A percentile compares a stretch with the other conserved stretches of the same genome.
These are phyloP conservation scores for Tylopilus subfusipes DNA, from an alignment of 768 basidiomycete genomes.

Conservation along the genomic window DNA sequence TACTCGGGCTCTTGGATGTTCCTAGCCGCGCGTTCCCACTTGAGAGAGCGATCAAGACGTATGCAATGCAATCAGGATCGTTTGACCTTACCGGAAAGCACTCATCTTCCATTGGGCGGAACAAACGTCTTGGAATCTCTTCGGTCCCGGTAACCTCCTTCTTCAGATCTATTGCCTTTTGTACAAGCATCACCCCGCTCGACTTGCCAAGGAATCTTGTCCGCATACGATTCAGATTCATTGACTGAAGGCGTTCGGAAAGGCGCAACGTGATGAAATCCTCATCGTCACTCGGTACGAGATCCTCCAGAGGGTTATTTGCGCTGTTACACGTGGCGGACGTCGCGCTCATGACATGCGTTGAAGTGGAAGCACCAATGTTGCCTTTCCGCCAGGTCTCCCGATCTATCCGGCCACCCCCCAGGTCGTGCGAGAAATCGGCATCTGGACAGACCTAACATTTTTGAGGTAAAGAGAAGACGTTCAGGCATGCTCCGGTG, in stretches of 20 bases:
- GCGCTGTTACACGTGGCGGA: constrained; percentile 9
- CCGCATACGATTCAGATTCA: constrained; percentile 11
- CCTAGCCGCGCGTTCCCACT: constrained; percentile 30
- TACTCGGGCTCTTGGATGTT: constrained; percentile 28
- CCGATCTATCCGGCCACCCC: constrained; percentile 38
- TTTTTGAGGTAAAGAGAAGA: background rate
- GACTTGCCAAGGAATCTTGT: constrained; percentile 40
- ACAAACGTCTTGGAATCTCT: constrained; percentile 6
- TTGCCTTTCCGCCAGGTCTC: constrained; percentile 33
- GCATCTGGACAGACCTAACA: constrained; percentile 66
- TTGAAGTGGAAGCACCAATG: constrained; percentile 7
- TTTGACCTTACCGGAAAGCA: constrained; percentile 27
- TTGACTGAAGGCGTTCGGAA: constrained; percentile 22
- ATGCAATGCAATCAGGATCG: background rate
- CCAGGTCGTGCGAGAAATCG: constrained; percentile 57
- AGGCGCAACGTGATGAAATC: constrained; percentile 22
- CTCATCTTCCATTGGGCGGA: background rate
- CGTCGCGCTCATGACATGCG: constrained; percentile 11
- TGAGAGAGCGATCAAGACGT: background rate
- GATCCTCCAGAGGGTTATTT: constrained; percentile 15
- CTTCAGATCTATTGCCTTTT: constrained; percentile 54
- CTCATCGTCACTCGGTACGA: constrained; percentile 29
- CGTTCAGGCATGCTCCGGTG: background rate
- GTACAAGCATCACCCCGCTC: constrained; percentile 41
- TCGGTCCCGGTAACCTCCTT: constrained; percentile 48